These are phyloP conservation scores for Jamesozyma gamospora DNA, from an alignment of 805 yeast genomes.

Conservation along the genomic window DNA sequence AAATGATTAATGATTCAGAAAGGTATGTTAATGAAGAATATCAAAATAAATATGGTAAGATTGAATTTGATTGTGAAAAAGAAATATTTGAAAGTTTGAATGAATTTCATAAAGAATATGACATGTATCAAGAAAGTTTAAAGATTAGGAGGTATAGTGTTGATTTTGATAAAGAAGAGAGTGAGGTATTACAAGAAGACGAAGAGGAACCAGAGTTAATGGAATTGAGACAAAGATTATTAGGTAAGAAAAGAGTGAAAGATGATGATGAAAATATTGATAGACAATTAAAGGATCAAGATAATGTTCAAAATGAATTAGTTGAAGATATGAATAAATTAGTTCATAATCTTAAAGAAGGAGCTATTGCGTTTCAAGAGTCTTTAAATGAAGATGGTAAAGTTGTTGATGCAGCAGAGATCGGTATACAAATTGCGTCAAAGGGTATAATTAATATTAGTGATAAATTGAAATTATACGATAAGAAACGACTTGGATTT, in stretches of 20 bases:
- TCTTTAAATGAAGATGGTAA: constrained; percentile 32
- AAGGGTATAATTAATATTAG: constrained; percentile 27
- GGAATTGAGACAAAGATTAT: constrained; percentile 27
- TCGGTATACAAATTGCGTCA: constrained; percentile 33
- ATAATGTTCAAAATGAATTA: constrained; percentile 30
- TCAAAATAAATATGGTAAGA: background rate
- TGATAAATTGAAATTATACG: constrained; percentile 25
- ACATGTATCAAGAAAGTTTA: constrained; percentile 7
- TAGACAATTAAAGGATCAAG: constrained; percentile 30
- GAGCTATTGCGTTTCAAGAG: constrained; percentile 33
- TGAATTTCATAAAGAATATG: constrained; percentile 9
- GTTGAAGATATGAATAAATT: constrained; percentile 32
- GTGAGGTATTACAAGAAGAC: constrained; percentile 16
- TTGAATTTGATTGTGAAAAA: constrained; percentile 1
- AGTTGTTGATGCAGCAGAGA: constrained; percentile 33
- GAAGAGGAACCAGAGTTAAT: too few species aligned
- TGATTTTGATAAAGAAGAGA: constrained; percentile 17
- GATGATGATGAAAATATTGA: constrained; percentile 17
- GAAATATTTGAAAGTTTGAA: background rate
- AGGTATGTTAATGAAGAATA: background rate
- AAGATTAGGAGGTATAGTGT: constrained; percentile 23
- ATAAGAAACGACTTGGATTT: constrained; percentile 24
- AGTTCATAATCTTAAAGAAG: constrained; percentile 30
- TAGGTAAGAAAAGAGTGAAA: constrained; percentile 11
- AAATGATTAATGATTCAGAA: background rate